A percentile compares a stretch with the other conserved stretches of the same genome.
These are phyloP conservation scores for Globisporangium rhizosaccharum DNA, from an alignment of 352 stramenopile species.

Conservation along the genomic window DNA sequence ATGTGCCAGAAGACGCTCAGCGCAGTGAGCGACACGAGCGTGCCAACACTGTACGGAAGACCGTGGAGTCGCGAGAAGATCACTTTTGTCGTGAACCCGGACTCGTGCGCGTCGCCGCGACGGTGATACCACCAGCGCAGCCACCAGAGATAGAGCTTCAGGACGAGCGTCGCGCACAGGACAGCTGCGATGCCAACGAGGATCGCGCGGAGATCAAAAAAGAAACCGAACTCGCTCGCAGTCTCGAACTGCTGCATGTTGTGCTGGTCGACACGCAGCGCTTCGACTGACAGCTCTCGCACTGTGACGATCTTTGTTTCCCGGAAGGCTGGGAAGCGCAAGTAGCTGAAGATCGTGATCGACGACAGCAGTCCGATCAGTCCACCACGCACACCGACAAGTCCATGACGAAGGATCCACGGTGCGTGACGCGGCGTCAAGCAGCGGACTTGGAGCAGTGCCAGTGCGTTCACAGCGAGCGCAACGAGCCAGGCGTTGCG, in stretches of 20 bases:
- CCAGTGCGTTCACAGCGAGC: neutral
- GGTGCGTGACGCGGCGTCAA: neutral
- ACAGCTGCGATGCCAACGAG: neutral
- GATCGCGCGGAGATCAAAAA: constrained; percentile 7
- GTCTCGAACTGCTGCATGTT: neutral
- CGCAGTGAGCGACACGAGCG: constrained; percentile 8
- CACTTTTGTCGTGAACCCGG: neutral
- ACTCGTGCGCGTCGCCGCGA: neutral
- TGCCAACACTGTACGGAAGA: constrained; percentile 14
- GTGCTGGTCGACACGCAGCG: constrained; percentile 1
- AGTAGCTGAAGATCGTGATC: constrained; percentile 12
- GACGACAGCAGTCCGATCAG: constrained; percentile 8
- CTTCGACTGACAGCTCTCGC: neutral
- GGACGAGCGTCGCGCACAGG: neutral
- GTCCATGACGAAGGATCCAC: neutral
- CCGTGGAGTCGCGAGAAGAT: constrained; percentile 9
- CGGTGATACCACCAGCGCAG: neutral
- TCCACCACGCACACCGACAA: constrained; percentile 8
- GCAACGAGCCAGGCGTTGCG: constrained; percentile 26
- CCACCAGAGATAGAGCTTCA: constrained; percentile 3
- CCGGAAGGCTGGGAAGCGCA: constrained; percentile 1
- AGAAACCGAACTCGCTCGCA: constrained; percentile 9
- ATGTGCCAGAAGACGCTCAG: constrained; percentile 17
- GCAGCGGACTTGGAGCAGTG: neutral
- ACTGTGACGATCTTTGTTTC: neutral